Evolutionary conservation across 345 rosid species (phyloP), one percentile per base, ranked within the genome.

Genomic region (Capsella bursapastoris): DNA sequence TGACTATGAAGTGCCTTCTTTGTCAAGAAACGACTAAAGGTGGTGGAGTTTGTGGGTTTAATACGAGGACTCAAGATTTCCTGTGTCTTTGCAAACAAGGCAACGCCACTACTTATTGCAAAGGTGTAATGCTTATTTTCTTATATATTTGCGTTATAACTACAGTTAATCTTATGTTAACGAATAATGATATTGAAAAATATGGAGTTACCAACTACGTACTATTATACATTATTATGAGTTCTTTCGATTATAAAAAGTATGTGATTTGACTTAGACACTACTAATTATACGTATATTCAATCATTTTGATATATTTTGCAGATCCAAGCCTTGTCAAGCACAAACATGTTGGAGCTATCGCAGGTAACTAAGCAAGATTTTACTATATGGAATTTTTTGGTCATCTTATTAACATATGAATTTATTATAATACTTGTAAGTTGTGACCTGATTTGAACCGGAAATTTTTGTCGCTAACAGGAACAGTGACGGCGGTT

Each of bases 1-100:
- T 89, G 62, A 92, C 97, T 7, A 84, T 86, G 15, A 74, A 67
- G 57, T 95, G 97, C 82, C 86, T 92, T 50, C 88, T 85, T 79
- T 92, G 99, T 47, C 91, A 89, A 80, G 99, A 95, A 47, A 84
- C 86, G 64, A 71, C 78, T 37, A 91, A 89, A 76, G 92, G 97
- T 8, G 88, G 80, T 1, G 97, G 96, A 12, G 76, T 86, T 35
- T 94, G 97, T 57, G 98, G 95, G 31, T 94, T 88, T 53, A 81
- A 91, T 41, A 74, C 84, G 0, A 66, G 59, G 60, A 87, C 93
- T 3, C 89, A 82, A 68, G 75, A 61, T 50, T 94, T 94, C 78
- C 48, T 75, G 80, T 94, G 98, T 51, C 79, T 89, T 1, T 94
- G 98, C 27, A 58, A 76, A 2, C 76, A 80, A 37, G 82, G 89